Conservation (phyloP, 345 rosid genomes). For the Linum tenue region DNA sequence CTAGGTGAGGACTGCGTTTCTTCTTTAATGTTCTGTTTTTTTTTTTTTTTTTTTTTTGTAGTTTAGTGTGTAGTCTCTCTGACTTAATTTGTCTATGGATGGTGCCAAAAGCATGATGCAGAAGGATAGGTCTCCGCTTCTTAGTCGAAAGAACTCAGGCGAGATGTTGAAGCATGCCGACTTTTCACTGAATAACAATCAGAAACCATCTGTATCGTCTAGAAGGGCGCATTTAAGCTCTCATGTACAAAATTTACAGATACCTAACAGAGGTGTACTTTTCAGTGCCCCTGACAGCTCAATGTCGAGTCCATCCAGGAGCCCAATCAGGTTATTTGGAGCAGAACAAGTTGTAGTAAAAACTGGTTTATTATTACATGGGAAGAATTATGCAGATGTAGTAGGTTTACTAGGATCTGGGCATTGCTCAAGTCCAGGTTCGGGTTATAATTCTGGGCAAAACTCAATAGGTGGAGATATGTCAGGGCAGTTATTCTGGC, state of each 20-base stretch:
- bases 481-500: constrained; percentile 88
- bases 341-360: constrained; percentile 50
- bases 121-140: constrained; percentile 42
- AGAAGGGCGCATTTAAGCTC: constrained; percentile 42
- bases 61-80: constrained; percentile 9
- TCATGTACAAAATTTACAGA: constrained; percentile 59
- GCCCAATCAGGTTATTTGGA: constrained; percentile 73
- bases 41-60: no score
- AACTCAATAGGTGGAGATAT: constrained; percentile 93
- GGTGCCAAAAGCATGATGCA: constrained; percentile 27
- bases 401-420: constrained; percentile 61
- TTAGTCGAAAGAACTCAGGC: constrained; percentile 35
- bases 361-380: constrained; percentile 58
- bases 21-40: no score
- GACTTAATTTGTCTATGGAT: constrained; percentile 11
- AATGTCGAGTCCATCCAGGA: constrained; percentile 96
- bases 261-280: constrained; percentile 52
- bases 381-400: constrained; percentile 67
- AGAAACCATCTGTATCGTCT: constrained; percentile 51
- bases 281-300: constrained; percentile 91
- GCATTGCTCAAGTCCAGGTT: constrained; percentile 96
- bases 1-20: constrained; percentile 12
- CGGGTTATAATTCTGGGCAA: constrained; percentile 92
- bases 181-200: constrained; percentile 32
- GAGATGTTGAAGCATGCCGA: constrained; percentile 56